Evolutionary conservation across 2,329 filamentous ascomycete species (phyloP), one percentile per base, ranked within the genome.

Genomic region (Talaromyces sp.): DNA sequence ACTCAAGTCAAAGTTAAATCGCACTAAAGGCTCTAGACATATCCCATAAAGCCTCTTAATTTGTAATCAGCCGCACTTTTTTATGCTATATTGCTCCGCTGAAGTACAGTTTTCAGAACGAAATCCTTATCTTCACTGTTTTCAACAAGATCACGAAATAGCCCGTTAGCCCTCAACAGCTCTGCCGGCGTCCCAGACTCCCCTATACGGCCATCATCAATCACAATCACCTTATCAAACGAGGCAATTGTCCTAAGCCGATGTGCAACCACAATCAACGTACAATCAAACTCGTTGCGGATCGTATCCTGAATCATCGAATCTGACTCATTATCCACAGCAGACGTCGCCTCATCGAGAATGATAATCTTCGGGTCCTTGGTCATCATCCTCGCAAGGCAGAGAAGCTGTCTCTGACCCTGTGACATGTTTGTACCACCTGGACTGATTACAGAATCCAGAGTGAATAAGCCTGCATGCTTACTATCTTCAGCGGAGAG

Each of bases 341-440:
- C 89, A 10, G 85, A 87, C 0, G 90, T 92, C 1, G 90, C 90
- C 78, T 92, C 90, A 73, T 92, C 90, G 1, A 92, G 84, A 1
- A 92, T 86, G 84, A 92, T 88, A 70, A 92, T 86, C 72, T 89
- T 88, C 10, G 89, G 89, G 0, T 87, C 83, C 0, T 85, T 83
- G 25, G 90, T 85, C 69, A 91, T 90, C 58, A 89, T 88, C 27
- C 89, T 86, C 0, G 89, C 89, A 3, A 91, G 85, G 71, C 89
- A 92, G 43, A 93, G 84, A 0, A 92, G 87, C 75, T 93, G 90
- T 3, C 90, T 85, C 75, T 93, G 90, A 37, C 90, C 89, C 73
- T 91, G 89, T 0, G 88, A 90, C 19, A 92, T 82, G 73, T 92
- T 93, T 5, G 89, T 83, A 0, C 90, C 90, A n/a, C 89, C 89